phyloP scores from a whole-genome alignment of 352 stramenopile genomes.

The Pythium folliculosum region DNA sequence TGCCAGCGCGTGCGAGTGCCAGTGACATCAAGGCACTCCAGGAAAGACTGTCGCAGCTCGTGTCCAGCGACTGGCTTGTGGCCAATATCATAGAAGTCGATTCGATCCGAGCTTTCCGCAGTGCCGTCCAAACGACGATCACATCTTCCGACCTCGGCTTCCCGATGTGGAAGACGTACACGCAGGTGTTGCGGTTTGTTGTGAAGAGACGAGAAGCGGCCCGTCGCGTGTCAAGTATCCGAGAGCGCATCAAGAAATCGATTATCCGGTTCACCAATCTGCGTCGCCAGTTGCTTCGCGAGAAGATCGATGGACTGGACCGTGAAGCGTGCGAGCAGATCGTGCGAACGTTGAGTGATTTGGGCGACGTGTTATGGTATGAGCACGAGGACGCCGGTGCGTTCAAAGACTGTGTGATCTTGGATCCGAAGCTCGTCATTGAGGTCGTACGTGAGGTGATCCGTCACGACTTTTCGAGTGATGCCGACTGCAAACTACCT shows the following conservation, averaged over 20 bases:
- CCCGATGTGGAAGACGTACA: slow-evolving; percentile 21
- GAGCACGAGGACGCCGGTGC: slow-evolving; percentile 13
- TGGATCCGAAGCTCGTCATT: slow-evolving; percentile 35
- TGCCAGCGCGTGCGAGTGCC: neutral
- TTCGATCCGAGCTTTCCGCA: neutral
- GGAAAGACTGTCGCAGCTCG: neutral
- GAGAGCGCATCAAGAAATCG: too few relatives aligned
- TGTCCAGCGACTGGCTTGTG: slow-evolving; percentile 11
- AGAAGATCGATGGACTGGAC: slow-evolving; percentile 12
- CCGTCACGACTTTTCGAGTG: slow-evolving; percentile 14
- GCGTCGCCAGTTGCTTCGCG: neutral
- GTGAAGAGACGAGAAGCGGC: slow-evolving; percentile 1
- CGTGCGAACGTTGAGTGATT: slow-evolving; percentile 19
- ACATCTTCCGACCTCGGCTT: neutral
- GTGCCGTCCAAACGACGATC: neutral
- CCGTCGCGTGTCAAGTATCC: neutral
- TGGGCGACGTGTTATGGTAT: slow-evolving; percentile 28
- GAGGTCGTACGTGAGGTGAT: slow-evolving; percentile 28
- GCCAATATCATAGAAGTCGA: neutral
- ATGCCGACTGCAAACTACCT: too few relatives aligned
- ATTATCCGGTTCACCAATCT: slow-evolving; percentile 6
- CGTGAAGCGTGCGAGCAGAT: slow-evolving; percentile 14
- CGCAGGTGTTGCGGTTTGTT: neutral
- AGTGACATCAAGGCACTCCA: neutral
- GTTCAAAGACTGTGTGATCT: too few relatives aligned